A percentile compares a stretch with the other conserved stretches of the same genome.
Conservation (phyloP, 768 basidiomycete genomes). For the Imleria badia region DNA sequence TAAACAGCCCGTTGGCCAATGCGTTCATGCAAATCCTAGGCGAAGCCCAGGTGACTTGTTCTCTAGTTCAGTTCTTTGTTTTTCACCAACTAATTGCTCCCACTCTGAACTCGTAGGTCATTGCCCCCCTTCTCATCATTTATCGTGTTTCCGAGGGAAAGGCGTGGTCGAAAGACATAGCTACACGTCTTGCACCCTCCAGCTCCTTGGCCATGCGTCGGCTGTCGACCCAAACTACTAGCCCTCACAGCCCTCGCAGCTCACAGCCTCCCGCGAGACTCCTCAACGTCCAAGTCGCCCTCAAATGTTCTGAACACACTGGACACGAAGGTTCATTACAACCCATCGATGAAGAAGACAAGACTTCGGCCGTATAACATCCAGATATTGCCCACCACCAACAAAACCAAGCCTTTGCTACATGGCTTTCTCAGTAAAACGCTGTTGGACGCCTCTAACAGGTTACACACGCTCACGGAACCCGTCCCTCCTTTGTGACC, state of each 20-base stretch:
- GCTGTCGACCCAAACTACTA: constrained; percentile 1
- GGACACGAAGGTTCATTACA: constrained; percentile 4
- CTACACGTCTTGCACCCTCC: constrained; percentile 5
- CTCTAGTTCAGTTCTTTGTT: neutral
- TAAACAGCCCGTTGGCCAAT: constrained; percentile 24
- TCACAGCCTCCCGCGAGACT: neutral
- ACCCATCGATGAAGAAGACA: constrained; percentile 8
- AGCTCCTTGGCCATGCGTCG: constrained; percentile 13
- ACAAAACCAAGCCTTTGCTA: neutral
- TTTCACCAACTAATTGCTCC: neutral
- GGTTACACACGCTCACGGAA: neutral
- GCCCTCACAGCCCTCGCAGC: neutral
- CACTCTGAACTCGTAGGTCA: constrained; percentile 33
- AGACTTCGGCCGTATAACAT: constrained; percentile 2
- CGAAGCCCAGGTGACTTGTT: constrained; percentile 25
- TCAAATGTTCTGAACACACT: constrained; percentile 3
- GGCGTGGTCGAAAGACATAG: constrained; percentile 36
- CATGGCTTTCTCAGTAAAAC: neutral
- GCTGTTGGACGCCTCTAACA: neutral
- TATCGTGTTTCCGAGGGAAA: constrained; percentile 47
- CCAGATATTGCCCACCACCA: neutral
- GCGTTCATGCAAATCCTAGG: constrained; percentile 33
- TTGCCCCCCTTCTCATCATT: constrained; percentile 48
- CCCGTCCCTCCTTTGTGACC: neutral
- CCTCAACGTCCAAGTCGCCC: constrained; percentile 16